phyloP scores from a whole-genome alignment of 257 asterid species.

The Lycium barbarum region DNA sequence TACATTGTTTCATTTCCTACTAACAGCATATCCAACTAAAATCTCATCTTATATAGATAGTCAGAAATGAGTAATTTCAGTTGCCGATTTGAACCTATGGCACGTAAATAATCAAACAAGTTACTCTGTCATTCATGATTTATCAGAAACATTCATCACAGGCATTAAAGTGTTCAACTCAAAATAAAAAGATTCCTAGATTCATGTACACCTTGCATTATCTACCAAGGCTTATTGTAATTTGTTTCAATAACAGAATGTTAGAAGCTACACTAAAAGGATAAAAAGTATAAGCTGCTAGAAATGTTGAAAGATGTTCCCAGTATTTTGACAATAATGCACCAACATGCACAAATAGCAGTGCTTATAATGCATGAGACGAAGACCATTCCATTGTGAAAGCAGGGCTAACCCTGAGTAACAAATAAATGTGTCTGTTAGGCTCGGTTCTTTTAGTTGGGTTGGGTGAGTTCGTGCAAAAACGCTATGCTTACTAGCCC shows the following conservation, averaged over 20 bases:
- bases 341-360: background rate
- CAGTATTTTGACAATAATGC: background rate
- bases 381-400: background rate
- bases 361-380: background rate
- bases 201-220: background rate
- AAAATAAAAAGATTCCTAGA: background rate
- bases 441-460: background rate
- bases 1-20: background rate
- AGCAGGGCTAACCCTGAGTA: background rate
- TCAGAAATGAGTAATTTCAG: background rate
- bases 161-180: background rate
- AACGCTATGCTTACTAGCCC: background rate
- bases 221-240: background rate
- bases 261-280: background rate
- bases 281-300: background rate
- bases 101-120: slow-evolving; percentile 9
- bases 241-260: background rate
- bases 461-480: background rate
- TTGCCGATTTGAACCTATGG: background rate
- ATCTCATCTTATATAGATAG: background rate
- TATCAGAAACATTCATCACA: background rate
- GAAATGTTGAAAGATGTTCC: background rate
- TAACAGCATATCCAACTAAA: background rate
- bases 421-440: background rate
- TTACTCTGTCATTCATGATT: background rate